Evolutionary conservation across 305 asterid genomes (phyloP).

Genomic region (Fraxinus paxiana): DNA sequence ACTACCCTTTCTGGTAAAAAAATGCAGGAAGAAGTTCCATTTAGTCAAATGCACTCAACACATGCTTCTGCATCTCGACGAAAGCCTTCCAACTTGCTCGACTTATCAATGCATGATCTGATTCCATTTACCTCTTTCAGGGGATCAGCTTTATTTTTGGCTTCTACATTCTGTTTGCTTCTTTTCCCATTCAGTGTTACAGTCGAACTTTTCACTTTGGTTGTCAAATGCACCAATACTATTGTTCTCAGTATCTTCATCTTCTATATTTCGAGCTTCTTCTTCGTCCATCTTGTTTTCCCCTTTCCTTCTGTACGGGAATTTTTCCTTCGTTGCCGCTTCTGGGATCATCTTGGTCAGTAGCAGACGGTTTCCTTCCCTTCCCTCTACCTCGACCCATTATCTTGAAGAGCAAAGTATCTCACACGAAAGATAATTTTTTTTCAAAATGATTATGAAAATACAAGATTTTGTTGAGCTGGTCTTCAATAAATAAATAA

Average conservation of each 20-base stretch:
- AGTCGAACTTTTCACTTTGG: constrained; percentile 19
- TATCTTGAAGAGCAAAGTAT: constrained; percentile 14
- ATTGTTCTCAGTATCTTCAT: constrained; percentile 11
- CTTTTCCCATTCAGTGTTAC: constrained; percentile 32
- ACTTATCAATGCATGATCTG: too few species aligned
- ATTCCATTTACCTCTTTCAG: constrained; percentile 28
- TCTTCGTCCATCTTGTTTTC: constrained; percentile 40
- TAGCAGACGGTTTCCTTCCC: constrained; percentile 26
- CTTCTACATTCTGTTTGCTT: constrained; percentile 25
- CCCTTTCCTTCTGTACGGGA: constrained; percentile 41
- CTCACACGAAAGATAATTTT: constrained; percentile 2
- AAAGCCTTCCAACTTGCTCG: too few species aligned
- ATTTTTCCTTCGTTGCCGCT: constrained; percentile 40
- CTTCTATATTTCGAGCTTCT: constrained; percentile 21
- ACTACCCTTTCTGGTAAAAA: background rate
- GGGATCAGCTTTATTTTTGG: constrained; percentile 28
- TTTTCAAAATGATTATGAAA: background rate
- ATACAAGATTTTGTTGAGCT: background rate
- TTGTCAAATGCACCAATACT: constrained; percentile 22
- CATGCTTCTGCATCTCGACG: constrained; percentile 50
- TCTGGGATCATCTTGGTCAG: constrained; percentile 37
- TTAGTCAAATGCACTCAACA: constrained; percentile 27
- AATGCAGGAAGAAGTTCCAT: background rate
- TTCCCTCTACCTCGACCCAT: constrained; percentile 50
- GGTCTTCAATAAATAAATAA: too few species aligned